phyloP scores from a whole-genome alignment of 2,329 filamentous ascomycete species.

The Arthrobotrys sphaeroides region DNA sequence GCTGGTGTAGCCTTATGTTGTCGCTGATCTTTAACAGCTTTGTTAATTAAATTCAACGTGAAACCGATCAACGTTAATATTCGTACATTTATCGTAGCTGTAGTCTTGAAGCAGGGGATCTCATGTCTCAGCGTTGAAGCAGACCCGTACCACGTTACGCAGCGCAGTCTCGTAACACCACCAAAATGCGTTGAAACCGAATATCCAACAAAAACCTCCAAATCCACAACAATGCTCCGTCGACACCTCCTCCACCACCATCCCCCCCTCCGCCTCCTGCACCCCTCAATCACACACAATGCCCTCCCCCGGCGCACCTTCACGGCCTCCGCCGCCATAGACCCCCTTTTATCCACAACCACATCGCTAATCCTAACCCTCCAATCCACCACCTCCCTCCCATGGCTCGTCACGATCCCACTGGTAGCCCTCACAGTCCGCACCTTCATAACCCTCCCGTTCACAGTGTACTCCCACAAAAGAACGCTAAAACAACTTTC shows the following conservation, averaged over 20 bases:
- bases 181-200: conserved; percentile 19
- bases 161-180: no score
- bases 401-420: conserved; percentile 56
- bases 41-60: no score
- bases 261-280: conserved; percentile 15
- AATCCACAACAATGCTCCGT: conserved; percentile 29
- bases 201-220: conserved; percentile 34
- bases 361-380: conserved; percentile 54
- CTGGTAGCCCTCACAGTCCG: conserved; percentile 55
- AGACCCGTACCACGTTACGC: no score
- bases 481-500: conserved; percentile 50
- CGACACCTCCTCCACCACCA: conserved; percentile 34
- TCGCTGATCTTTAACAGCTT: no score
- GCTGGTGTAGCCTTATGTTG: no score
- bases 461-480: conserved; percentile 55
- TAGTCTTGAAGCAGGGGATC: no score
- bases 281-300: background rate
- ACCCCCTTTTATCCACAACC: conserved; percentile 16
- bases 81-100: no score
- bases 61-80: no score
- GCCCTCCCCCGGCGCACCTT: conserved; percentile 10
- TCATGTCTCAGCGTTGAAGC: no score
- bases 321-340: conserved; percentile 33
- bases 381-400: conserved; percentile 55
- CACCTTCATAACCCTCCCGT: conserved; percentile 54